Evolutionary conservation across 176 grass and related monocot genomes (phyloP).

Genomic region (Ensete glaucum): DNA sequence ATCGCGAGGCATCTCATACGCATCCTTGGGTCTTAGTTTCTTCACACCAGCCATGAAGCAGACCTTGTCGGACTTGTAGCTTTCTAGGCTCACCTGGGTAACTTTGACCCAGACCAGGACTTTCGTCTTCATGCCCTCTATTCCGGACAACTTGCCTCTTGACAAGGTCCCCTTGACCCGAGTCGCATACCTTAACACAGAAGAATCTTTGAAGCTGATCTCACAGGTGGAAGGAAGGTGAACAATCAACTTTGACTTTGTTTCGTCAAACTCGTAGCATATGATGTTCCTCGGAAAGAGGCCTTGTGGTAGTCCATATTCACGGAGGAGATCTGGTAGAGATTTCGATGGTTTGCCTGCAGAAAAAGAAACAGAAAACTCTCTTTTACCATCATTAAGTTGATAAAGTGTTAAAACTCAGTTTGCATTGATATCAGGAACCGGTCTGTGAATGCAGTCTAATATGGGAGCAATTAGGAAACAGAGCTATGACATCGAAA

Average conservation of each 20-base stretch:
- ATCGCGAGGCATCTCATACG: conserved; percentile 64
- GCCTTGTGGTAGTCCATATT: conserved; percentile 67
- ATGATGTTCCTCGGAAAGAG: conserved; percentile 94
- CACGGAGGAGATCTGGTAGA: conserved; percentile 67
- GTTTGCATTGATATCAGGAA: too few relatives aligned
- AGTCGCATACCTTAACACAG: conserved; percentile 45
- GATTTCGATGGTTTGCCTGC: conserved; percentile 65
- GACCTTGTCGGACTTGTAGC: conserved; percentile 82
- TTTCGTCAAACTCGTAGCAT: conserved; percentile 81
- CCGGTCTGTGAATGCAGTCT: too few relatives aligned
- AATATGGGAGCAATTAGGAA: too few relatives aligned
- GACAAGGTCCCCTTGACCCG: conserved; percentile 67
- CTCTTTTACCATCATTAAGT: not conserved
- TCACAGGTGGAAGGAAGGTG: conserved; percentile 77
- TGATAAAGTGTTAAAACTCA: not conserved
- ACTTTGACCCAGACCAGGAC: conserved; percentile 92
- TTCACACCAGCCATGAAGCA: conserved; percentile 91
- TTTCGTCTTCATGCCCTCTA: conserved; percentile 95
- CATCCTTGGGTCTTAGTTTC: conserved; percentile 77
- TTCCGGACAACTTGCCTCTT: conserved; percentile 57
- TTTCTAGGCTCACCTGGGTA: conserved; percentile 53
- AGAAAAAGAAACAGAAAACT: conserved; percentile 15
- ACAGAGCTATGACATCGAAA: not conserved
- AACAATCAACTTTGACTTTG: conserved; percentile 63
- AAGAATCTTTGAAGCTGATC: conserved; percentile 84